Conservation (phyloP, 257 asterid species). For the Galeopsis tetrahit region DNA sequence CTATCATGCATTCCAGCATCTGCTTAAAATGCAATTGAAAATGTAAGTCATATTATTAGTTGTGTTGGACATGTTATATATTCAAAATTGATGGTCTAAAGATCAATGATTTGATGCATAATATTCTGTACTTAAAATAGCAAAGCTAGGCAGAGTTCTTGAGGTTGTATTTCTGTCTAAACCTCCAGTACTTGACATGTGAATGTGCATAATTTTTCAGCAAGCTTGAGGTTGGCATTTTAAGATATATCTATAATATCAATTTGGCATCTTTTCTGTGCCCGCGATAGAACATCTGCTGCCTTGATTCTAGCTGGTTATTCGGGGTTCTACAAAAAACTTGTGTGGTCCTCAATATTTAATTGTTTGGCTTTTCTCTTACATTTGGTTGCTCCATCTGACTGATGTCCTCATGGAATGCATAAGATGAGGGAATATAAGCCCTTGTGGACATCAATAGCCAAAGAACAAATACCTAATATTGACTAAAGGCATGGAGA, state of each 20-base stretch:
- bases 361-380: slow-evolving; percentile 25
- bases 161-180: not conserved
- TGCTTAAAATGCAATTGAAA: slow-evolving; percentile 10
- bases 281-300: slow-evolving; percentile 9
- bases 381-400: slow-evolving; percentile 31
- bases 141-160: slow-evolving; percentile 2
- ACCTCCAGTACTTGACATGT: slow-evolving; percentile 9
- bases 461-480: slow-evolving; percentile 36
- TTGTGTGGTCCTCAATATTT: slow-evolving; percentile 31
- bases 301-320: slow-evolving; percentile 31
- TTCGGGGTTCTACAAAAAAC: slow-evolving; percentile 7
- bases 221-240: slow-evolving; percentile 17
- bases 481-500: slow-evolving; percentile 30
- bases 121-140: not conserved
- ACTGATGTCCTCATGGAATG: slow-evolving; percentile 25
- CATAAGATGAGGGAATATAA: slow-evolving; percentile 26
- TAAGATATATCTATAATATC: slow-evolving; percentile 19
- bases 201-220: not conserved
- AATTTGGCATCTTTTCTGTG: slow-evolving; percentile 6
- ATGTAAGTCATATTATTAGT: slow-evolving; percentile 8
- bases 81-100: slow-evolving; percentile 5
- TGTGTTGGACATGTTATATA: not conserved
- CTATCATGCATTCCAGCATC: slow-evolving; percentile 20
- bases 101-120: slow-evolving; percentile 6
- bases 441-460: slow-evolving; percentile 22